Evolutionary conservation across 2,329 filamentous ascomycete species (phyloP).

Genomic region (Talaromyces sp.): DNA sequence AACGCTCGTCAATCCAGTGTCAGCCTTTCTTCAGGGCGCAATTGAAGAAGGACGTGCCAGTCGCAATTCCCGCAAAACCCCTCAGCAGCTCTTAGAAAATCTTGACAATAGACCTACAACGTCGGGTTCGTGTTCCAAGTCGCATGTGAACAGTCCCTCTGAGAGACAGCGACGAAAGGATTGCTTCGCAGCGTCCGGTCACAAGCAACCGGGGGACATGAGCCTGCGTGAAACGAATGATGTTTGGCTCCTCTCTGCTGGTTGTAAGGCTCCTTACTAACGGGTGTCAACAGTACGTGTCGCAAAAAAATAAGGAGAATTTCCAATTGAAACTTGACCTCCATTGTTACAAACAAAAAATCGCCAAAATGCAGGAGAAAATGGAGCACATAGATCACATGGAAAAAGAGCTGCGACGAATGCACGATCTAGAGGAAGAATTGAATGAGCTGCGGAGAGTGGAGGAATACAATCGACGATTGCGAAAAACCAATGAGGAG

Average conservation of each 20-base stretch:
- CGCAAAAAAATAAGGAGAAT: constrained; percentile 43
- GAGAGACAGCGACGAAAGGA: constrained; percentile 35
- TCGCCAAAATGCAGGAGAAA: constrained; percentile 35
- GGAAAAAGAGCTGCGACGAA: constrained; percentile 33
- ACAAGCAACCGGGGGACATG: constrained; percentile 39
- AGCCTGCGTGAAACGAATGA: constrained; percentile 43
- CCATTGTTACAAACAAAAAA: constrained; percentile 39
- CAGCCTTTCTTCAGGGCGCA: constrained; percentile 38
- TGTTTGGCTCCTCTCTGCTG: constrained; percentile 26
- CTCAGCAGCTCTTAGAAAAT: constrained; percentile 25
- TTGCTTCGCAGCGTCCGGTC: constrained; percentile 29
- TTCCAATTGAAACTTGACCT: constrained; percentile 44
- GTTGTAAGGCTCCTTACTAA: constrained; percentile 15
- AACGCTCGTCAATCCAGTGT: constrained; percentile 39
- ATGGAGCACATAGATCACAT: constrained; percentile 36
- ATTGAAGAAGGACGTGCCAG: constrained; percentile 42
- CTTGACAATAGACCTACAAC: constrained; percentile 19
- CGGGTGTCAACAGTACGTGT: constrained; percentile 35
- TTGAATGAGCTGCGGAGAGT: constrained; percentile 36
- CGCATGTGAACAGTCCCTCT: constrained; percentile 33
- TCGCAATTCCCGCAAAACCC: constrained; percentile 31
- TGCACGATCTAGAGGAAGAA: constrained; percentile 33
- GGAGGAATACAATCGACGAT: constrained; percentile 34
- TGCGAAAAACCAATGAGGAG: constrained; percentile 38
- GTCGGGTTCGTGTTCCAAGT: constrained; percentile 21